Percentiles rank a stretch among this genome's conserved stretches.
Evolutionary conservation across 306 rosid genomes (phyloP).

Genomic region (Sechiopsis laciniata): DNA sequence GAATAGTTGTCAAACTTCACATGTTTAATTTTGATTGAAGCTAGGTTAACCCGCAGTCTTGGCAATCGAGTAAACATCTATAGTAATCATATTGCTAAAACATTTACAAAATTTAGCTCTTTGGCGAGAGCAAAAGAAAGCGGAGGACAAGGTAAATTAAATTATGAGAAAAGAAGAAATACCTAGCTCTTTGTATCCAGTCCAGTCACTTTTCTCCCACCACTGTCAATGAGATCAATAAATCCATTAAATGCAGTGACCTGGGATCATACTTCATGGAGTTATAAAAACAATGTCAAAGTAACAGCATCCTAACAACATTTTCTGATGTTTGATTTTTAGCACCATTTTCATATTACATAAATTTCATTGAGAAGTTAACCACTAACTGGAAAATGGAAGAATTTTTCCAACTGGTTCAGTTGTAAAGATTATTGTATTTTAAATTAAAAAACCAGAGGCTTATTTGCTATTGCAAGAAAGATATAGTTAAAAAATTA

Average conservation of each 20-base stretch:
- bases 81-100: neutral
- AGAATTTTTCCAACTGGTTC: neutral
- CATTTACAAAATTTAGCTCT: neutral
- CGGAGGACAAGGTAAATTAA: neutral
- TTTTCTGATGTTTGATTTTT: neutral
- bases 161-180: constrained; percentile 23
- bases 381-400: constrained; percentile 8
- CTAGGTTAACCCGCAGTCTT: neutral
- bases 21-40: neutral
- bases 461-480: neutral
- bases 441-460: neutral
- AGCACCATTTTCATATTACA: neutral
- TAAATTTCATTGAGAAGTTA: neutral
- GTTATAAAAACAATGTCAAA: constrained; percentile 41
- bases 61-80: neutral
- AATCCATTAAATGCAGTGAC: constrained; percentile 86
- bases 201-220: constrained; percentile 99
- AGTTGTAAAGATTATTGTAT: neutral
- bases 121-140: neutral
- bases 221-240: constrained; percentile 98
- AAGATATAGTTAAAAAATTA: neutral
- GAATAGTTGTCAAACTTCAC: neutral
- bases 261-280: constrained; percentile 59
- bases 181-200: constrained; percentile 99
- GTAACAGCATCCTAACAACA: constrained; percentile 10